phyloP scores from a whole-genome alignment of 495 filamentous ascomycete species.

The Talaromyces nanjingensis region DNA sequence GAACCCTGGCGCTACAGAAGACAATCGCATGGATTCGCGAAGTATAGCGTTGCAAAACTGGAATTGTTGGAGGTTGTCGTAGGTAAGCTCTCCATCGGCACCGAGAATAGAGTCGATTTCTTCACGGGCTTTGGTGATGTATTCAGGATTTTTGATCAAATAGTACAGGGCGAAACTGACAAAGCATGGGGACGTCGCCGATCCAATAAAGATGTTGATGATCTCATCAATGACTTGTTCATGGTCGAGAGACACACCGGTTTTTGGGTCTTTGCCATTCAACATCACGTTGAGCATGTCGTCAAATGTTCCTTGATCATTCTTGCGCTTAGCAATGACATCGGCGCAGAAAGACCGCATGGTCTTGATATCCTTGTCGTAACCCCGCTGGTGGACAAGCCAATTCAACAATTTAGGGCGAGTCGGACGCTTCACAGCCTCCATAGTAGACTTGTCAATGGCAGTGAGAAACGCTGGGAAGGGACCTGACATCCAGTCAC shows the following conservation, averaged over 20 bases:
- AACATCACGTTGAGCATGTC: constrained; percentile 67
- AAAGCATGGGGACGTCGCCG: constrained; percentile 30
- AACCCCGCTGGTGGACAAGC: constrained; percentile 37
- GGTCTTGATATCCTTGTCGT: constrained; percentile 45
- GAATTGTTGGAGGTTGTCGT: constrained; percentile 57
- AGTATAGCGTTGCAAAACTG: constrained; percentile 60
- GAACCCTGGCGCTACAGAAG: constrained; percentile 58
- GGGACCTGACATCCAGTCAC: constrained; percentile 21
- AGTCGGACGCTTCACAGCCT: constrained; percentile 34
- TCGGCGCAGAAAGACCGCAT: constrained; percentile 49
- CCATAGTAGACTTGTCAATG: constrained; percentile 32
- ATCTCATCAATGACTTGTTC: constrained; percentile 59
- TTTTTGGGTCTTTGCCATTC: constrained; percentile 55
- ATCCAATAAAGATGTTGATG: constrained; percentile 35
- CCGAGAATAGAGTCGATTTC: constrained; percentile 20
- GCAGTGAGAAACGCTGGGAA: constrained; percentile 28
- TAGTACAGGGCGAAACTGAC: constrained; percentile 33
- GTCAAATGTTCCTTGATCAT: constrained; percentile 46
- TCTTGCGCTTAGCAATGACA: constrained; percentile 49
- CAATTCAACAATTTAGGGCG: constrained; percentile 30
- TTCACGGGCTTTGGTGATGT: constrained; percentile 24
- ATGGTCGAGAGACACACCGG: constrained; percentile 53
- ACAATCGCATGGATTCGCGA: constrained; percentile 65
- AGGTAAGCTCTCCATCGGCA: constrained; percentile 21
- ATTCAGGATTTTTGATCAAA: constrained; percentile 25